phyloP scores from a whole-genome alignment of 2,329 filamentous ascomycete species.

The Cladophialophora carrionii region DNA sequence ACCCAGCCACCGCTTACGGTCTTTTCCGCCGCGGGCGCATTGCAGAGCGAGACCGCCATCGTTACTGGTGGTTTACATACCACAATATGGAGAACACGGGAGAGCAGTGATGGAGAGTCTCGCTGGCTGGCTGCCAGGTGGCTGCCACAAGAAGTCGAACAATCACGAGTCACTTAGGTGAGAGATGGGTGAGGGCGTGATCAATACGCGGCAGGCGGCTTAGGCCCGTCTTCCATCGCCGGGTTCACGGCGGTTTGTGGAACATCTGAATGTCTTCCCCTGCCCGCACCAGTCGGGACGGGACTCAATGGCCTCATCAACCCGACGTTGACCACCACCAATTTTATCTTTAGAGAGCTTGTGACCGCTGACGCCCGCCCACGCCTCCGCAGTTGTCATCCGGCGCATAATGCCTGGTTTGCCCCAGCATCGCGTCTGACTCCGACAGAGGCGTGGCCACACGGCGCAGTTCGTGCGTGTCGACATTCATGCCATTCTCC shows the following conservation, averaged over 20 bases:
- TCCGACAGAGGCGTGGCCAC: slow-evolving; percentile 1
- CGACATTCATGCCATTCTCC: neutral
- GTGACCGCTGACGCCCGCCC: slow-evolving; percentile 4
- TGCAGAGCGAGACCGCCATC: neutral
- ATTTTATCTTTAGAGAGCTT: slow-evolving; percentile 10
- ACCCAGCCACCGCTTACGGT: neutral
- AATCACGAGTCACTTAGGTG: neutral
- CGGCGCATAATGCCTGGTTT: slow-evolving; percentile 4
- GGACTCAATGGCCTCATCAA: slow-evolving; percentile 1
- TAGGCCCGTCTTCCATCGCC: neutral
- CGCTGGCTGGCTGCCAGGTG: neutral
- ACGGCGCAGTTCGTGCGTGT: slow-evolving; percentile 10
- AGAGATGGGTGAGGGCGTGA: too few relatives aligned
- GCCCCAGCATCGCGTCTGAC: slow-evolving; percentile 1
- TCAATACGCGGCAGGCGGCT: neutral
- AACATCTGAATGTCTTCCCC: neutral
- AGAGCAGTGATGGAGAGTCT: neutral
- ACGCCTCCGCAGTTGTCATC: neutral
- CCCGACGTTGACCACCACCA: slow-evolving; percentile 3
- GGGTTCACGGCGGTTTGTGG: neutral
- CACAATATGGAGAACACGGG: neutral
- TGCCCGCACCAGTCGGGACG: slow-evolving; percentile 8
- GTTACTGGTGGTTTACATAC: neutral
- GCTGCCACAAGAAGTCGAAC: neutral
- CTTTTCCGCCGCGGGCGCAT: neutral